phyloP scores from a whole-genome alignment of 2,329 filamentous ascomycete species.

The Catunica adiposa region DNA sequence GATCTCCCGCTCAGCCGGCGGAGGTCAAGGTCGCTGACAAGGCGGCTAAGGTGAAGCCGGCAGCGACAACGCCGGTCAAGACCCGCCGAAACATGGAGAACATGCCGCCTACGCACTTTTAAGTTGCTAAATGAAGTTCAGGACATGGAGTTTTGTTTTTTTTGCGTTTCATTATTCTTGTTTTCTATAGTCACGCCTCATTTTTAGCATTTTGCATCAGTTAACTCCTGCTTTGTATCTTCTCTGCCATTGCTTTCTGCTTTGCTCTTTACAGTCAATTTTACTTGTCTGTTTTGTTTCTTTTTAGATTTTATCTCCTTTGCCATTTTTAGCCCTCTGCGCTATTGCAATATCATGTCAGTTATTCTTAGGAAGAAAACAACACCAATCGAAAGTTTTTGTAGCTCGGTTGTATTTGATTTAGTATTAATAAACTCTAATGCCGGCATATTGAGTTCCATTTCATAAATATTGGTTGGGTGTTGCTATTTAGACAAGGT shows the following conservation, averaged over 20 bases:
- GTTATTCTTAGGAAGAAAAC: background rate
- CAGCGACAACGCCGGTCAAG: constrained; percentile 8
- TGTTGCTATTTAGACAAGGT: background rate
- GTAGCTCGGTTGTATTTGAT: constrained; percentile 2
- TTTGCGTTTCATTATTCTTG: too few species aligned
- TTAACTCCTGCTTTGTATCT: too few species aligned
- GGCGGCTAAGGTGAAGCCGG: constrained; percentile 10
- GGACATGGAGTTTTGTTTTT: background rate
- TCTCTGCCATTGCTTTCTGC: too few species aligned
- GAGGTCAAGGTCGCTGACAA: constrained; percentile 8
- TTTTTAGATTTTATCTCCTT: constrained; percentile 3
- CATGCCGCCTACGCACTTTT: constrained; percentile 8
- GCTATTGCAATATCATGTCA: background rate
- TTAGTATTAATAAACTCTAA: constrained; percentile 5
- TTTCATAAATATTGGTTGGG: background rate
- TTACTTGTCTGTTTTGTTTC: background rate
- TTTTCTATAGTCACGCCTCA: too few species aligned
- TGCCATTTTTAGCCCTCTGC: constrained; percentile 5
- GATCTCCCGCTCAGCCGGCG: constrained; percentile 7
- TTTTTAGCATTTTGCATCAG: too few species aligned
- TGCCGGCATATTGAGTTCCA: background rate
- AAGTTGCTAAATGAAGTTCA: background rate
- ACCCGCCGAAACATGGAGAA: constrained; percentile 13
- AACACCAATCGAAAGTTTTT: background rate
- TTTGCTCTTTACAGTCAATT: background rate